phyloP scores from a whole-genome alignment of 2,329 filamentous ascomycete species.

The Pseudogymnoascus sp. region DNA sequence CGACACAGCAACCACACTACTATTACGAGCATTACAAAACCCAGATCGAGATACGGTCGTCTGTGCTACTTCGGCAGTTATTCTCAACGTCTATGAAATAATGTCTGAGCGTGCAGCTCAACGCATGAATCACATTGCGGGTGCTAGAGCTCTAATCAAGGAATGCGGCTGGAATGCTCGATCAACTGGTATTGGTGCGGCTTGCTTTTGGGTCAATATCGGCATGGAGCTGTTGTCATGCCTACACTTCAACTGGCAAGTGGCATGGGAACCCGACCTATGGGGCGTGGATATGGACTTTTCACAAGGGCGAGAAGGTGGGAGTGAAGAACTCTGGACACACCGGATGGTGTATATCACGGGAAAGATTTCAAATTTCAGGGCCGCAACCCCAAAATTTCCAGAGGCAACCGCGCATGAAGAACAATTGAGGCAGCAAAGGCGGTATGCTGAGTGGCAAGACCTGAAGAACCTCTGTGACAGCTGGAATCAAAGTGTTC shows the following conservation, averaged over 20 bases:
- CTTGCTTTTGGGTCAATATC: slow-evolving; percentile 93
- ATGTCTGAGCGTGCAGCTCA: slow-evolving; percentile 77
- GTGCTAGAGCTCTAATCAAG: slow-evolving; percentile 76
- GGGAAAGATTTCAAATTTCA: slow-evolving; percentile 80
- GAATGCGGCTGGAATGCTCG: slow-evolving; percentile 84
- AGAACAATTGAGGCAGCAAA: slow-evolving; percentile 57
- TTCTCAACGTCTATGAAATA: slow-evolving; percentile 87
- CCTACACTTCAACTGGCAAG: slow-evolving; percentile 77
- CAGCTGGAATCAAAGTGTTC: slow-evolving; percentile 71
- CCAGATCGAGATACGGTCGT: slow-evolving; percentile 77
- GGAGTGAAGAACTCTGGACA: slow-evolving; percentile 77
- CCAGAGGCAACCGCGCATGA: slow-evolving; percentile 54
- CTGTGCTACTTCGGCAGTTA: slow-evolving; percentile 79
- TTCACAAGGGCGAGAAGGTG: slow-evolving; percentile 38
- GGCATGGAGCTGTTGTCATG: slow-evolving; percentile 87
- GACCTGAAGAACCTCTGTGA: slow-evolving; percentile 75
- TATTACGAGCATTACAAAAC: slow-evolving; percentile 72
- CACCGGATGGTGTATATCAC: slow-evolving; percentile 84
- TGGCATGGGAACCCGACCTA: slow-evolving; percentile 82
- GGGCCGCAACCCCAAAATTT: slow-evolving; percentile 59
- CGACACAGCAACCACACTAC: slow-evolving; percentile 72
- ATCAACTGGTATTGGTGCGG: slow-evolving; percentile 70
- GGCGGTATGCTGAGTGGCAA: slow-evolving; percentile 70
- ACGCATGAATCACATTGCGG: slow-evolving; percentile 84
- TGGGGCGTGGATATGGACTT: slow-evolving; percentile 84